These are phyloP conservation scores for Mrakia hoshinonis DNA, from an alignment of 768 basidiomycete genomes.

Conservation along the genomic window DNA sequence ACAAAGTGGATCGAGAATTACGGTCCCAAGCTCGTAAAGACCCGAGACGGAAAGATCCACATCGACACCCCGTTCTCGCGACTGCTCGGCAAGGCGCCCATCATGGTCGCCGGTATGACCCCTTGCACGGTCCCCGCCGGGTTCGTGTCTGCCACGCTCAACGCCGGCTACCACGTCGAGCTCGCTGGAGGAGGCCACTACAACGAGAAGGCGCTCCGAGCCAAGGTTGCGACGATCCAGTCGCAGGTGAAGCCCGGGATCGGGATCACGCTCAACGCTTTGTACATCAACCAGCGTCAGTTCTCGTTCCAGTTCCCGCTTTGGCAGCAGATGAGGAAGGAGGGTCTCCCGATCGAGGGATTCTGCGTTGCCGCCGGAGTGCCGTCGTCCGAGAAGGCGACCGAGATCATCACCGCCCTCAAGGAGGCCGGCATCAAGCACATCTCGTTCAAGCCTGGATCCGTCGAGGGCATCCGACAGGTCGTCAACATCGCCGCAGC, in stretches of 20 bases:
- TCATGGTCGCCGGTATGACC: slow-evolving; percentile 99
- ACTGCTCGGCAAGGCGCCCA: slow-evolving; percentile 87
- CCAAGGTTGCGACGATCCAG: slow-evolving; percentile 89
- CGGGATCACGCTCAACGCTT: slow-evolving; percentile 84
- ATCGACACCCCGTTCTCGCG: slow-evolving; percentile 96
- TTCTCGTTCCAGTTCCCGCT: slow-evolving; percentile 94
- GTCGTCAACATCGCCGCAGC: slow-evolving; percentile 90
- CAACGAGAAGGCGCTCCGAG: slow-evolving; percentile 74
- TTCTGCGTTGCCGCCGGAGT: slow-evolving; percentile 98
- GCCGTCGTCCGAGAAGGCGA: slow-evolving; percentile 91
- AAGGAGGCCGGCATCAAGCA: slow-evolving; percentile 82
- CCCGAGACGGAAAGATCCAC: slow-evolving; percentile 84
- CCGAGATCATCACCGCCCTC: slow-evolving; percentile 84
- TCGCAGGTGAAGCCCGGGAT: slow-evolving; percentile 73
- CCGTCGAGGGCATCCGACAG: slow-evolving; percentile 93
- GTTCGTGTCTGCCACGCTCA: slow-evolving; percentile 84
- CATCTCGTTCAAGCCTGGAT: slow-evolving; percentile 95
- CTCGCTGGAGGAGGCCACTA: slow-evolving; percentile 98
- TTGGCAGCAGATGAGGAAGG: slow-evolving; percentile 95
- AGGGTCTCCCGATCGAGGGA: slow-evolving; percentile 94
- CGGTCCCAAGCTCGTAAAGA: slow-evolving; percentile 75
- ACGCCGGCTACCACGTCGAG: slow-evolving; percentile 92
- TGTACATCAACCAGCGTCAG: slow-evolving; percentile 97
- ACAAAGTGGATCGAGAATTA: slow-evolving; percentile 88
- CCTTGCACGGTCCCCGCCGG: slow-evolving; percentile 92